Conservation (phyloP, 2,329 filamentous ascomycete genomes). For the Ophiocordyceps polyrhachis-furcata region DNA sequence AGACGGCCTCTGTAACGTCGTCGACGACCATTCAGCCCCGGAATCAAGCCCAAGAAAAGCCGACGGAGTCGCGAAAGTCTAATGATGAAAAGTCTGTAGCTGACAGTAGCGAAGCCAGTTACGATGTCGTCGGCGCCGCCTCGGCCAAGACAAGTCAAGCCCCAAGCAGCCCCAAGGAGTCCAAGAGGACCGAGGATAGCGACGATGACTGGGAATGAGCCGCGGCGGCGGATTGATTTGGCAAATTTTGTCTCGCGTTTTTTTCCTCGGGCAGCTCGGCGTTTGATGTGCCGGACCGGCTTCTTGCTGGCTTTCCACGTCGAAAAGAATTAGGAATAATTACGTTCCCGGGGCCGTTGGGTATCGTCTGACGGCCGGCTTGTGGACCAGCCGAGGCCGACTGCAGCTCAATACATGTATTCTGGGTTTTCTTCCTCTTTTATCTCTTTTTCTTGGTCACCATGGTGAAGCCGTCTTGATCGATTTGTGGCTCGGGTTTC, state of each 20-base stretch:
- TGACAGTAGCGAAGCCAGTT: constrained; percentile 76
- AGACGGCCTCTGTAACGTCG: constrained; percentile 32
- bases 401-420: background rate
- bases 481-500: constrained; percentile 50
- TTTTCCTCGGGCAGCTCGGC: constrained; percentile 10
- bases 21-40: constrained; percentile 42
- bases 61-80: constrained; percentile 48
- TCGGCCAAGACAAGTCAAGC: constrained; percentile 65
- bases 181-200: constrained; percentile 28
- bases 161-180: constrained; percentile 44
- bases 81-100: constrained; percentile 81
- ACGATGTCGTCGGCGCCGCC: constrained; percentile 71
- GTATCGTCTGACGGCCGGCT: background rate
- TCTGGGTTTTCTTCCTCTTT: constrained; percentile 5
- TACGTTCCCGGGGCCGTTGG: constrained; percentile 2
- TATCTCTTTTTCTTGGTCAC: constrained; percentile 51
- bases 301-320: constrained; percentile 1
- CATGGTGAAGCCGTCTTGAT: constrained; percentile 67
- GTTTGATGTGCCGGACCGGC: constrained; percentile 12
- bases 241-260: constrained; percentile 2
- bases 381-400: background rate
- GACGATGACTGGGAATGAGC: constrained; percentile 7
- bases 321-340: constrained; percentile 2
- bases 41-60: constrained; percentile 32
- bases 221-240: background rate